Evolutionary conservation across 805 yeast genomes (phyloP), one percentile per base, ranked within the genome.

Genomic region (Groenewaldozyma tartarivorans): DNA sequence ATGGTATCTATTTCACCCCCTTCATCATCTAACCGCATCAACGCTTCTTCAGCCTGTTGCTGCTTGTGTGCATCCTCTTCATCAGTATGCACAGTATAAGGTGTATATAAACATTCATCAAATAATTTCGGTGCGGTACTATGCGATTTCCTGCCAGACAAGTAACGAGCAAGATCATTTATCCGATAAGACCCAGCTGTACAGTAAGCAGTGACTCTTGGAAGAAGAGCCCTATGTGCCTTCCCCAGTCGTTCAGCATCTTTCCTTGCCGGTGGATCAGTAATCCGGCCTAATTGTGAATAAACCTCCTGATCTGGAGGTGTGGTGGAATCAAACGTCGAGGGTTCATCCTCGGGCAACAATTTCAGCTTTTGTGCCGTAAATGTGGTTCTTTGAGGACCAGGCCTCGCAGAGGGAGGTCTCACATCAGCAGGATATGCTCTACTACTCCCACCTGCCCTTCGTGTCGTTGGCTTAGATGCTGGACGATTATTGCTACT

Each of bases 181-280:
- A 92, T 84, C 49, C 76, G 77, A 56, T 88, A 92, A 19, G 92
- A 77, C 22, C 96, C 88, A 20, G 96, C 87, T 0, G 97, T 90
- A 62, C 97, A 90, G 57, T 87, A 92, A 2, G 96, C 95, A 0
- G 97, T 90, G 1, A 88, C 96, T 46, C 98, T 68, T 2, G 98
- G 97, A 42, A 92, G 69, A 46, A 86, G 63, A 26, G 81, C 81
- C 46, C 97, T 54, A 52, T 81, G 90, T 48, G 77, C 77, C 58
- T 88, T 92, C 3, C 96, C 95, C 43, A 92, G 66, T 38, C 88
- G 75, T 57, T 88, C 96, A 0, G 98, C 97, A 66, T 90, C 97
- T 48, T 78, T 80, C 50, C 96, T 69, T 1, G 96, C 96, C 1
- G 92, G 80, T 17, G 81, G 71, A 49, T 90, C 96, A 26, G 80